Evolutionary conservation across 2,329 filamentous ascomycete species (phyloP).

Genomic region (Diaporthe eres): DNA sequence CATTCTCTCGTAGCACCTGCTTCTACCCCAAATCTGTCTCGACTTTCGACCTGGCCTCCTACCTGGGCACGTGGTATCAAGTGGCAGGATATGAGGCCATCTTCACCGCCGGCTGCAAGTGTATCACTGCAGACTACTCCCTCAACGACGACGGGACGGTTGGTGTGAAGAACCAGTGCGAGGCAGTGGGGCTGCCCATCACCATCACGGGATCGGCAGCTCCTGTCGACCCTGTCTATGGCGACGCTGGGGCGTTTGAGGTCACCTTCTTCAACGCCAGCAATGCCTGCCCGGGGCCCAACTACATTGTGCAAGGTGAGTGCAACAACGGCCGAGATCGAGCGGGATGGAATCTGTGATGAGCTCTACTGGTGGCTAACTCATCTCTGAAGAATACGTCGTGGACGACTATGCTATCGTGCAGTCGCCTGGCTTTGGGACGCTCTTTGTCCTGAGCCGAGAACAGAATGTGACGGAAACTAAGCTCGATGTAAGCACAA

Average conservation of each 20-base stretch:
- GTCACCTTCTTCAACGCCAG: constrained; percentile 41
- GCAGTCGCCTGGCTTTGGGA: constrained; percentile 42
- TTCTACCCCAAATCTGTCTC: constrained; percentile 44
- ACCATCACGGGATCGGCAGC: constrained; percentile 41
- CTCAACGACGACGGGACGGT: constrained; percentile 43
- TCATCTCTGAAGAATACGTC: constrained; percentile 39
- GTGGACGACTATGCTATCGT: constrained; percentile 43
- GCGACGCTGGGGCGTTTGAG: constrained; percentile 42
- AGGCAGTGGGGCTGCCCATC: constrained; percentile 40
- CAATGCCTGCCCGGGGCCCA: constrained; percentile 42
- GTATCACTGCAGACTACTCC: constrained; percentile 43
- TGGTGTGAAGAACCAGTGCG: constrained; percentile 42
- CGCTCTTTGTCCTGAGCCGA: constrained; percentile 44
- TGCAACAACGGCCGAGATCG: neutral
- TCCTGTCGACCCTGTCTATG: constrained; percentile 42
- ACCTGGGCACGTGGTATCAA: constrained; percentile 44
- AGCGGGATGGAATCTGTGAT: too few relatives aligned
- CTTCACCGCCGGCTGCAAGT: constrained; percentile 43
- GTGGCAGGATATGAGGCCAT: constrained; percentile 42
- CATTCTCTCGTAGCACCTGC: constrained; percentile 34
- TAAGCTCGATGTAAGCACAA: constrained; percentile 41
- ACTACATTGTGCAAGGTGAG: constrained; percentile 46
- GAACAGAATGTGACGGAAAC: constrained; percentile 41
- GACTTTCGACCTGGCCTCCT: constrained; percentile 41
- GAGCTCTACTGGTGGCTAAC: neutral